These are phyloP conservation scores for Kockiozyma suomiensis DNA, from an alignment of 805 yeast species.

Conservation along the genomic window DNA sequence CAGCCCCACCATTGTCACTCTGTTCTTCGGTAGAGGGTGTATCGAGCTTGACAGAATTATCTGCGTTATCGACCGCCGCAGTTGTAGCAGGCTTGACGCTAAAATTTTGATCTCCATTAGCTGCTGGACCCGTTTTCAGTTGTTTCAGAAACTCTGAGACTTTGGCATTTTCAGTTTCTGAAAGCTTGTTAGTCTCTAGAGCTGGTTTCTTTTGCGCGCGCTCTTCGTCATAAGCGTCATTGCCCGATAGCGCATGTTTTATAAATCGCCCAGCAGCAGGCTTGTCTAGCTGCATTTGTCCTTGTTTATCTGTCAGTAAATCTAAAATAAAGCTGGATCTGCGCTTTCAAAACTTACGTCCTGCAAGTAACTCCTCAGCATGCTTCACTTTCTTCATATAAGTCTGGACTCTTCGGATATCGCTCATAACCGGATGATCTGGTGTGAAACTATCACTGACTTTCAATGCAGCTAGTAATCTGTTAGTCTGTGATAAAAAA, in stretches of 20 bases:
- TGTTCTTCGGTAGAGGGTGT: not conserved
- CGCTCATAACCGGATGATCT: slow-evolving; percentile 26
- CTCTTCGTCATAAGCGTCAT: slow-evolving; percentile 18
- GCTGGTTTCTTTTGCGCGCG: slow-evolving; percentile 2
- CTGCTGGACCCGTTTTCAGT: not conserved
- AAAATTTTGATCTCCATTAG: not conserved
- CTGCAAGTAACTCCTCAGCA: slow-evolving; percentile 28
- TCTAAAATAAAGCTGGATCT: no score
- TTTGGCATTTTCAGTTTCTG: not conserved
- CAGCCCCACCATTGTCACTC: not conserved
- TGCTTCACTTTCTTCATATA: slow-evolving; percentile 29
- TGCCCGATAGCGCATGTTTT: slow-evolving; percentile 29
- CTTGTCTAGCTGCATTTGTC: slow-evolving; percentile 22
- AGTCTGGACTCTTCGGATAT: slow-evolving; percentile 25
- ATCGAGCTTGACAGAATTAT: no score
- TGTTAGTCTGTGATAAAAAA: no score
- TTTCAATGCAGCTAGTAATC: slow-evolving; percentile 22
- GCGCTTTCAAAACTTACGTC: slow-evolving; percentile 14
- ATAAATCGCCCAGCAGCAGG: slow-evolving; percentile 30
- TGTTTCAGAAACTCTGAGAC: not conserved
- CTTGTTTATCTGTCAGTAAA: not conserved
- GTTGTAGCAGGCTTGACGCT: not conserved
- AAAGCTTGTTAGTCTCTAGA: not conserved
- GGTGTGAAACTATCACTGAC: slow-evolving; percentile 4
- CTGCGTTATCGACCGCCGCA: not conserved